Conservation (phyloP, 176 grass and related monocot species). For the Tillandsia fasciculata region DNA sequence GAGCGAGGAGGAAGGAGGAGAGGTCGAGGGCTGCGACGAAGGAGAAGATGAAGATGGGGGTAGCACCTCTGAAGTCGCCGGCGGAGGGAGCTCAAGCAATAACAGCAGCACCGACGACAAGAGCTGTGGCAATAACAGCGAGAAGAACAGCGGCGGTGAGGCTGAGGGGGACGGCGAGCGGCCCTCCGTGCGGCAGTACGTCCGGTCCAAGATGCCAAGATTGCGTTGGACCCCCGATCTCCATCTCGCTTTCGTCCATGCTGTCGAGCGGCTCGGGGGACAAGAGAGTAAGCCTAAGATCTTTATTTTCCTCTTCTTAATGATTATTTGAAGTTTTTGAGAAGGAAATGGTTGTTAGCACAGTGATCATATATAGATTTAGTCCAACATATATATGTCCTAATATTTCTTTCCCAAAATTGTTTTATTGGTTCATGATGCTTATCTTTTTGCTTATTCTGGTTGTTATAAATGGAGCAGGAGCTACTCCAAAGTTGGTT, state of each 20-base stretch:
- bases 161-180: constrained; percentile 25
- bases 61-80: constrained; percentile 35
- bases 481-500: constrained; percentile 98
- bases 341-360: too few relatives aligned
- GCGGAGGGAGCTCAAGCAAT: constrained; percentile 46
- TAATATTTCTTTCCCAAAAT: too few relatives aligned
- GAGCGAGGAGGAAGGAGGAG: constrained; percentile 29
- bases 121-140: constrained; percentile 17
- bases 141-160: constrained; percentile 15
- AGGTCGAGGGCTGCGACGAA: background rate
- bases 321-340: background rate
- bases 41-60: constrained; percentile 37
- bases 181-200: constrained; percentile 69
- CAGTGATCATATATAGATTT: too few relatives aligned
- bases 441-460: background rate
- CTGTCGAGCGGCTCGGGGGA: constrained; percentile 78
- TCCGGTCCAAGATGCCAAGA: constrained; percentile 69
- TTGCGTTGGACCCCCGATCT: constrained; percentile 92
- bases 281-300: constrained; percentile 65
- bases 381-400: too few relatives aligned
- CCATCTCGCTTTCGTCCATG: constrained; percentile 81
- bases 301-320: background rate
- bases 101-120: constrained; percentile 38
- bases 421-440: too few relatives aligned
- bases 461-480: constrained; percentile 20